Evolutionary conservation across 1,284 basidiomycete species (phyloP).

Genomic region (Sphaerobolus stellatus): DNA sequence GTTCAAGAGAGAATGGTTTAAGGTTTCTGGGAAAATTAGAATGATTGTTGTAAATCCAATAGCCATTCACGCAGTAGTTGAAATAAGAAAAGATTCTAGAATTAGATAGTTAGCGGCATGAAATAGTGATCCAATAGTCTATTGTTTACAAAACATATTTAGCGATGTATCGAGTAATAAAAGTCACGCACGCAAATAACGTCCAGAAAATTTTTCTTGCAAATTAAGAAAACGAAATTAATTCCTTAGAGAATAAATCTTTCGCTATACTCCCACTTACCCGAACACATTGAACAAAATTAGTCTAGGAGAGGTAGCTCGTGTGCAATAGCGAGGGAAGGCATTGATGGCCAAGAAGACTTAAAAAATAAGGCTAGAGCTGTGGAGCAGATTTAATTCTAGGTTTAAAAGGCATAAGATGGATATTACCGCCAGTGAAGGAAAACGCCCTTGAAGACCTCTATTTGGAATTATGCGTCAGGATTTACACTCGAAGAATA

Average conservation of each 20-base stretch:
- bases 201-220: slow-evolving; percentile 52
- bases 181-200: slow-evolving; percentile 53
- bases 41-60: slow-evolving; percentile 56
- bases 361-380: slow-evolving; percentile 61
- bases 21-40: slow-evolving; percentile 71
- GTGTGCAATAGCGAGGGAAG: slow-evolving; percentile 58
- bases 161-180: neutral
- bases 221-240: slow-evolving; percentile 8
- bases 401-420: neutral
- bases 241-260: slow-evolving; percentile 18
- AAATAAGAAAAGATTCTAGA: slow-evolving; percentile 55
- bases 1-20: slow-evolving; percentile 52
- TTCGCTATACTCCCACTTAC: neutral
- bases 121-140: slow-evolving; percentile 59
- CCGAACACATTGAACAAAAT: slow-evolving; percentile 57
- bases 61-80: slow-evolving; percentile 58
- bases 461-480: slow-evolving; percentile 45
- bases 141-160: neutral
- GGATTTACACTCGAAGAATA: slow-evolving; percentile 37
- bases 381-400: slow-evolving; percentile 22
- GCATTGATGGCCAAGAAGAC: slow-evolving; percentile 68
- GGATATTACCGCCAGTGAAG: slow-evolving; percentile 54
- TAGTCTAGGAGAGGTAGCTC: slow-evolving; percentile 64
- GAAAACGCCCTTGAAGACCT: slow-evolving; percentile 65
- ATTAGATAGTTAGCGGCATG: slow-evolving; percentile 66